These are phyloP conservation scores for Lasiosphaeria ovina DNA, from an alignment of 495 filamentous ascomycete species.

Conservation along the genomic window DNA sequence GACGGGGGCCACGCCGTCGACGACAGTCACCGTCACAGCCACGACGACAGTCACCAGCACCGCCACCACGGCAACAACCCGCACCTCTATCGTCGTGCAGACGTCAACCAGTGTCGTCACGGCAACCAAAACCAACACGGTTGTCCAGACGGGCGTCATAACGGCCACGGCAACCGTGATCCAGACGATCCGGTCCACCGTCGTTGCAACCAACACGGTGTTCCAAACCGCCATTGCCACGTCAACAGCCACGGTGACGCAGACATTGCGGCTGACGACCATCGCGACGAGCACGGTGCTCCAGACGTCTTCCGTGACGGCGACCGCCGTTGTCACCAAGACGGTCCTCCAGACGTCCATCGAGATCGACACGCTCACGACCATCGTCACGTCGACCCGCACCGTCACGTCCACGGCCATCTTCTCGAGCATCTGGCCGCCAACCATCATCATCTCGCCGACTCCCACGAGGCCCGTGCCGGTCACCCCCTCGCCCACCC, in stretches of 20 bases:
- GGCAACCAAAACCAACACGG: slow-evolving; percentile 13
- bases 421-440: background rate
- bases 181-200: background rate
- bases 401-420: slow-evolving; percentile 1
- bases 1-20: slow-evolving; percentile 7
- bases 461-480: background rate
- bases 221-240: slow-evolving; percentile 18
- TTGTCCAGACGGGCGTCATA: background rate
- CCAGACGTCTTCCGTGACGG: slow-evolving; percentile 11
- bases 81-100: slow-evolving; percentile 12
- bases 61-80: slow-evolving; percentile 10
- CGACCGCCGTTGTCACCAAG: slow-evolving; percentile 13
- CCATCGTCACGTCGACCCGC: slow-evolving; percentile 11
- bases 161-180: slow-evolving; percentile 10
- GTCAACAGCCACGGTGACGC: slow-evolving; percentile 8
- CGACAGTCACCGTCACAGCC: slow-evolving; percentile 20
- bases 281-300: slow-evolving; percentile 9
- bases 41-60: slow-evolving; percentile 9
- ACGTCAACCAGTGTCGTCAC: slow-evolving; percentile 19
- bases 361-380: slow-evolving; percentile 15
- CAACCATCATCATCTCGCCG: background rate
- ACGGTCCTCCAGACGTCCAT: slow-evolving; percentile 14
- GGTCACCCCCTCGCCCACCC: background rate
- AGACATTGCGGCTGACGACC: slow-evolving; percentile 13
- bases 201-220: slow-evolving; percentile 12